Percentiles rank a stretch among this genome's conserved stretches.
These are phyloP conservation scores for Ustilago xerochloae DNA, from an alignment of 1,284 basidiomycete genomes.

Conservation along the genomic window DNA sequence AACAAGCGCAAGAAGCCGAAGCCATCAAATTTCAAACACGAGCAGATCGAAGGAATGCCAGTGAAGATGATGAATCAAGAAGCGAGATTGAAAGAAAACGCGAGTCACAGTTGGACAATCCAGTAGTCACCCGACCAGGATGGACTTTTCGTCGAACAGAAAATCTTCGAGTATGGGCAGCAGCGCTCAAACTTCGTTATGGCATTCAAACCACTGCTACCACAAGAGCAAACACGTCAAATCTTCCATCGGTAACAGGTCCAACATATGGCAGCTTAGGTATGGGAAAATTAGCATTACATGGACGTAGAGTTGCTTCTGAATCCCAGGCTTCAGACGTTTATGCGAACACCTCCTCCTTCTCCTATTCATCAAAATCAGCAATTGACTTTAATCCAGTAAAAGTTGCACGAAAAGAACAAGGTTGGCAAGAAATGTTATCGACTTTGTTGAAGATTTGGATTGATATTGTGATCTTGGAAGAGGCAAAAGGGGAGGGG, in stretches of 20 bases:
- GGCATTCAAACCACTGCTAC: slow-evolving; percentile 38
- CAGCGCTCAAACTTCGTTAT: slow-evolving; percentile 50
- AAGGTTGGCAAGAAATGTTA: slow-evolving; percentile 84
- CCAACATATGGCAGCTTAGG: slow-evolving; percentile 30
- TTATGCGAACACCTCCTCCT: too few species aligned
- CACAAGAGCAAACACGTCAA: neutral
- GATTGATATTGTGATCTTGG: slow-evolving; percentile 77
- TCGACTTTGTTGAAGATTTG: slow-evolving; percentile 75
- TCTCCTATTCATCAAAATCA: neutral
- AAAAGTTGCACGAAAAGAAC: slow-evolving; percentile 77
- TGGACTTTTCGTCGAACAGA: slow-evolving; percentile 57
- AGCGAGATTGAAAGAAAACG: neutral
- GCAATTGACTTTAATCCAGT: slow-evolving; percentile 75
- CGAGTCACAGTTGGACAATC: neutral
- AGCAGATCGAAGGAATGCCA: slow-evolving; percentile 3
- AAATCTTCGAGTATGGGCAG: slow-evolving; percentile 49
- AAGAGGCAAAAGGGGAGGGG: too few species aligned
- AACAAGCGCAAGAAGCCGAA: slow-evolving; percentile 68
- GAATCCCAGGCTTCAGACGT: slow-evolving; percentile 19
- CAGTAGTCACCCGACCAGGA: slow-evolving; percentile 20
- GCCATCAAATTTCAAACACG: slow-evolving; percentile 58
- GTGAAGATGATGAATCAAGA: neutral
- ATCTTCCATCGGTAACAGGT: neutral
- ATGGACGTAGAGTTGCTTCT: slow-evolving; percentile 29
- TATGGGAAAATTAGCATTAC: slow-evolving; percentile 41